Evolutionary conservation across 2,329 filamentous ascomycete species (phyloP).

Genomic region (Alternaria infectoria): DNA sequence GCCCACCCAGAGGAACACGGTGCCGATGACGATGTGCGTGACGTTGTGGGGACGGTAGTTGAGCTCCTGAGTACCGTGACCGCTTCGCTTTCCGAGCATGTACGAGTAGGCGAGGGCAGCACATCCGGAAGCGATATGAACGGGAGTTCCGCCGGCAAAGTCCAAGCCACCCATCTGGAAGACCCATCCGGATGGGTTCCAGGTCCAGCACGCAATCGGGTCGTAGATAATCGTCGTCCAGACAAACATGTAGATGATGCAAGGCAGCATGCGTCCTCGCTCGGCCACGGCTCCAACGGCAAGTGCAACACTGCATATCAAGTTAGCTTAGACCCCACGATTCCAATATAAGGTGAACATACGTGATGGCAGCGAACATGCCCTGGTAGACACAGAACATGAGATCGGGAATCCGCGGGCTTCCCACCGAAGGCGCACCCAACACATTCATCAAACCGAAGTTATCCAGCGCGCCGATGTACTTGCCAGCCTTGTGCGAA

Average conservation of each 20-base stretch:
- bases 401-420: slow-evolving; percentile 76
- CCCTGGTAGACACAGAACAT: slow-evolving; percentile 86
- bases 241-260: slow-evolving; percentile 90
- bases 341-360: slow-evolving; percentile 49
- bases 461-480: slow-evolving; percentile 79
- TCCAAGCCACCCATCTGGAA: slow-evolving; percentile 81
- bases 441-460: slow-evolving; percentile 80
- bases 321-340: background rate
- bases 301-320: slow-evolving; percentile 69
- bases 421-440: slow-evolving; percentile 76
- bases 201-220: slow-evolving; percentile 93
- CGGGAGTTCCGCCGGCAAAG: slow-evolving; percentile 88
- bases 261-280: slow-evolving; percentile 85
- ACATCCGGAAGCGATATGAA: slow-evolving; percentile 83
- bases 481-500: slow-evolving; percentile 76
- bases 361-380: slow-evolving; percentile 90
- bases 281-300: slow-evolving; percentile 86
- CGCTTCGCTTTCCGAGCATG: slow-evolving; percentile 85
- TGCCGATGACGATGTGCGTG: slow-evolving; percentile 89
- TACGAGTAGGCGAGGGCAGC: slow-evolving; percentile 89
- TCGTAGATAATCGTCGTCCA: slow-evolving; percentile 93
- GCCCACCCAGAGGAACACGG: slow-evolving; percentile 92
- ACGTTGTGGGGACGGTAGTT: slow-evolving; percentile 95
- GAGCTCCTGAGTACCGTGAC: slow-evolving; percentile 84
- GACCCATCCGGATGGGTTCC: slow-evolving; percentile 84